A percentile compares a stretch with the other conserved stretches of the same genome.
phyloP scores from a whole-genome alignment of 345 rosid genomes.

The Theobroma cacao region DNA sequence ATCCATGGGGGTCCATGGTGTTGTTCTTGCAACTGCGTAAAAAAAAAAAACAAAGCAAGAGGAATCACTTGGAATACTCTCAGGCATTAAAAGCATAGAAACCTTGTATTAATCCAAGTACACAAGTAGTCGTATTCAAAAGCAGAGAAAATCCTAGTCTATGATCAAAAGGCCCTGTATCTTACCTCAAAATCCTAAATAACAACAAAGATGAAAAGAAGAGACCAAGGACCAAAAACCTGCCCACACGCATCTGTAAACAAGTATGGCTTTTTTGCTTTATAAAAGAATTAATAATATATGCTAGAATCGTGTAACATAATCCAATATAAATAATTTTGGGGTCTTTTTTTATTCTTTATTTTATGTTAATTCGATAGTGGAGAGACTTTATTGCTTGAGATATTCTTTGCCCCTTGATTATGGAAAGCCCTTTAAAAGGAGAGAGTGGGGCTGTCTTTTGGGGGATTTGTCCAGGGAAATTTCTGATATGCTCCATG shows the following conservation, averaged over 20 bases:
- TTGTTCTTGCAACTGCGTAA: neutral
- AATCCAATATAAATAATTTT: neutral
- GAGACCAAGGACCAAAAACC: conserved; percentile 52
- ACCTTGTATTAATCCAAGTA: neutral
- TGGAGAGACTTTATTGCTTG: neutral
- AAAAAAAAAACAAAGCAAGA: neutral
- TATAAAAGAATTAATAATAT: conserved; percentile 28
- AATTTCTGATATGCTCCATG: neutral
- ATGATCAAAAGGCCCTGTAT: neutral
- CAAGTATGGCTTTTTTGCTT: conserved; percentile 39
- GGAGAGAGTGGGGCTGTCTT: neutral
- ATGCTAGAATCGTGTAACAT: neutral
- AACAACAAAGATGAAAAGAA: conserved; percentile 39
- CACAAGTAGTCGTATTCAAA: conserved; percentile 1
- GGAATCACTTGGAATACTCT: conserved; percentile 11
- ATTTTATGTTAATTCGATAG: neutral
- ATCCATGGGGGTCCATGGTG: neutral
- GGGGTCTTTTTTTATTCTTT: neutral
- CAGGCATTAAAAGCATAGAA: conserved; percentile 20
- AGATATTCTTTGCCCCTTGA: conserved; percentile 39
- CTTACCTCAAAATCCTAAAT: conserved; percentile 4
- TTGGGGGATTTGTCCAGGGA: neutral
- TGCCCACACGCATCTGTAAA: conserved; percentile 45
- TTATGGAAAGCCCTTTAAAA: conserved; percentile 12
- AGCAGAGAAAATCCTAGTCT: conserved; percentile 26